phyloP scores from a whole-genome alignment of 805 yeast genomes.

The Metschnikowia baotianmanensis region DNA sequence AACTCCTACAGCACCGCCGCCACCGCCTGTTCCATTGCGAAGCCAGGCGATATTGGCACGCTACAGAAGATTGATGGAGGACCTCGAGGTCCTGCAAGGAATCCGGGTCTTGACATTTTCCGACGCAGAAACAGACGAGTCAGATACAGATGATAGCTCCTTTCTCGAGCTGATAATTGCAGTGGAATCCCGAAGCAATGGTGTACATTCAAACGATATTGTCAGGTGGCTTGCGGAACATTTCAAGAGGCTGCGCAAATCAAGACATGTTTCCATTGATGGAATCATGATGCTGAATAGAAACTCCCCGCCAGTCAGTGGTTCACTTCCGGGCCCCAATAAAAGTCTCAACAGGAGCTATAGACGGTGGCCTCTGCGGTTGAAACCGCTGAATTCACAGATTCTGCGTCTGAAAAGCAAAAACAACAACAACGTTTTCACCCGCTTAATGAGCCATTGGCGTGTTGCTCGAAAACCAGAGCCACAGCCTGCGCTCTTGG shows the following conservation, averaged over 20 bases:
- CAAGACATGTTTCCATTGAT: slow-evolving; percentile 4
- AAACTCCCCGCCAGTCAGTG: no score
- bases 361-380: background rate
- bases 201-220: background rate
- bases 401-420: background rate
- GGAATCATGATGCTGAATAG: slow-evolving; percentile 6
- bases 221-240: slow-evolving; percentile 5
- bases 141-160: slow-evolving; percentile 2
- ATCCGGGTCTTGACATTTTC: background rate
- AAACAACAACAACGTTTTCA: background rate
- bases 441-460: slow-evolving; percentile 3
- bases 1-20: background rate
- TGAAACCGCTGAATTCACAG: background rate
- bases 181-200: background rate
- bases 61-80: slow-evolving; percentile 2
- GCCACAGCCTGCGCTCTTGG: background rate
- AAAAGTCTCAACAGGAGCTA: no score
- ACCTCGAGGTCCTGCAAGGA: slow-evolving; percentile 8
- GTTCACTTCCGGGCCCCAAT: no score
- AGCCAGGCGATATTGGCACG: background rate
- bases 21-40: background rate
- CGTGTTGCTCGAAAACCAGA: background rate
- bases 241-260: slow-evolving; percentile 4
- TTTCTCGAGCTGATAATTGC: slow-evolving; percentile 9
- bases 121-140: background rate